Conservation (phyloP, 2,329 filamentous ascomycete genomes). For the Myotisia sp. region DNA sequence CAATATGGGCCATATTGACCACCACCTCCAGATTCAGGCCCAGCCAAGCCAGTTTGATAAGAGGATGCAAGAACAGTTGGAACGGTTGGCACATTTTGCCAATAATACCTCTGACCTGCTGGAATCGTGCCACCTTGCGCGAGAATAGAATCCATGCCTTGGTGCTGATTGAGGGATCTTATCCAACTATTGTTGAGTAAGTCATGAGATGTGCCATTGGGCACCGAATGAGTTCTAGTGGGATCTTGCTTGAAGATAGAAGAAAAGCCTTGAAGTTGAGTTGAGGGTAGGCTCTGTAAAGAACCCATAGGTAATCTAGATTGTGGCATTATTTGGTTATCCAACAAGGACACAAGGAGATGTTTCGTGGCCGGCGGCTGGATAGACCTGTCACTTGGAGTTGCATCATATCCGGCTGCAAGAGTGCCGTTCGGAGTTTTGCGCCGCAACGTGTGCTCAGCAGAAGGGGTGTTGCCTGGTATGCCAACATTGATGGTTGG, state of each 20-base stretch:
- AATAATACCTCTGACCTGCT: conserved; percentile 25
- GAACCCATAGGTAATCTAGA: conserved; percentile 20
- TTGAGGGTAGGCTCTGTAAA: conserved; percentile 21
- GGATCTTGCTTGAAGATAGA: conserved; percentile 26
- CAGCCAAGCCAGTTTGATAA: conserved; percentile 39
- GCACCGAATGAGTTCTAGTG: conserved; percentile 12
- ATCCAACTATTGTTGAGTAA: conserved; percentile 28
- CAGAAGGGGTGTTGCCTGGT: conserved; percentile 15
- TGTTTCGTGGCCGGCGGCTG: conserved; percentile 72
- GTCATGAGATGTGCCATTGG: conserved; percentile 18
- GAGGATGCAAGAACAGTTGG: conserved; percentile 45
- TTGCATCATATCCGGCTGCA: conserved; percentile 80
- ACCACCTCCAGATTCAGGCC: conserved; percentile 43
- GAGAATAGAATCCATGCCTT: conserved; percentile 47
- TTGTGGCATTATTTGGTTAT: conserved; percentile 24
- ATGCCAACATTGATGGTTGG: conserved; percentile 16
- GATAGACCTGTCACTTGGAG: conserved; percentile 55
- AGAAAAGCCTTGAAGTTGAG: conserved; percentile 25
- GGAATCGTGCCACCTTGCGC: conserved; percentile 40
- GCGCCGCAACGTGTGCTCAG: conserved; percentile 67
- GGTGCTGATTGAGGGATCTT: conserved; percentile 31
- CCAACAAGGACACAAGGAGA: conserved; percentile 54
- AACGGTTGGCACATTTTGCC: conserved; percentile 37
- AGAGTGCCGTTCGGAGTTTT: conserved; percentile 94
- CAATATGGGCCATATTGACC: conserved; percentile 49